phyloP scores from a whole-genome alignment of 2,329 filamentous ascomycete genomes.

The Paramyrothecium sp. region DNA sequence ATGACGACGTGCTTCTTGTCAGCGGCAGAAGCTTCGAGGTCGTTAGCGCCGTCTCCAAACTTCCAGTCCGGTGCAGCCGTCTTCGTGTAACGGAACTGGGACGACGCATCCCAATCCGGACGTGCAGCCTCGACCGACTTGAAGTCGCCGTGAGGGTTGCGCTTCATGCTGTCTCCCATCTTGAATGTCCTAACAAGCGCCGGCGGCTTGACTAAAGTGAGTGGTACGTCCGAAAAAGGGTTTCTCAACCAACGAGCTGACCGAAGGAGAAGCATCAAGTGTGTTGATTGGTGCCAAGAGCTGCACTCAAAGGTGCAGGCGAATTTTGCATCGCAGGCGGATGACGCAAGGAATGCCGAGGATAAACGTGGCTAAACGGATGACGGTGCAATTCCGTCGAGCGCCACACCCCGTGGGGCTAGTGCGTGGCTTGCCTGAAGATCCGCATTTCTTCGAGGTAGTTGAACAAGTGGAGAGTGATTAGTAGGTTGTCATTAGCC shows the following conservation, averaged over 20 bases:
- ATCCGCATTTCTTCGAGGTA: no score
- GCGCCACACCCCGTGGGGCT: conserved; percentile 36
- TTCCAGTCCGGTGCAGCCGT: conserved; percentile 65
- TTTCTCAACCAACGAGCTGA: not conserved
- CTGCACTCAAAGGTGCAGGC: no score
- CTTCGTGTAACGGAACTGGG: conserved; percentile 56
- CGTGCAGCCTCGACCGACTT: conserved; percentile 67
- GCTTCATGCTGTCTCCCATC: conserved; percentile 35
- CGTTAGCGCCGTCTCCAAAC: conserved; percentile 65
- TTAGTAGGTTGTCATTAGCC: no score
- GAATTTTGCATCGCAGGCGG: conserved; percentile 15
- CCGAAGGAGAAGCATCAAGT: not conserved
- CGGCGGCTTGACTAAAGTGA: not conserved
- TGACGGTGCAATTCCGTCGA: not conserved
- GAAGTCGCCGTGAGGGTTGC: conserved; percentile 68
- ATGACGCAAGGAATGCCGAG: conserved; percentile 24
- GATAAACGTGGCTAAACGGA: not conserved
- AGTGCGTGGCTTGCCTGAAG: no score
- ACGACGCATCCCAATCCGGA: conserved; percentile 52
- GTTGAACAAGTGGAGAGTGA: no score
- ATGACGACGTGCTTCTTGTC: conserved; percentile 68
- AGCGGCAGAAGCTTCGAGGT: conserved; percentile 24
- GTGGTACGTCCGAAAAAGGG: not conserved
- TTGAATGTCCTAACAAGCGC: conserved; percentile 6
- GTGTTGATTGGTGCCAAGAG: not conserved